Evolutionary conservation across 2,329 filamentous ascomycete genomes (phyloP), one percentile per base, ranked within the genome.

Genomic region (Chaetomium olivaceum): DNA sequence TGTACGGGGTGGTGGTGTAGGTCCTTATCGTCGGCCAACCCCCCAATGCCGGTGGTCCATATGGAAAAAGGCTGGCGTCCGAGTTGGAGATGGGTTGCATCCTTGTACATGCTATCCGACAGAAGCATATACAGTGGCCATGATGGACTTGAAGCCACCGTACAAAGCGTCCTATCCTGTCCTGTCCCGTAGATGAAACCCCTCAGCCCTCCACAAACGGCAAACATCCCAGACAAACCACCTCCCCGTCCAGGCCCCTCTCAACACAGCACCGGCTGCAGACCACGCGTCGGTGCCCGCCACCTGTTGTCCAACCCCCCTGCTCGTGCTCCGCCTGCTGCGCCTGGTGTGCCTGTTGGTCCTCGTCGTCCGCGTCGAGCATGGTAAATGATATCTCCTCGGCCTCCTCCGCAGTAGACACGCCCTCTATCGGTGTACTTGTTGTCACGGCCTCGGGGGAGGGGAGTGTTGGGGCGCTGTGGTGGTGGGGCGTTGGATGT

Each of bases 231-330:
- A 90, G 76, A 71, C 89, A 91, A 65, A 87, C 83, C 5, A 90
- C 83, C 57, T 91, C 87, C 29, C 89, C 89, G 61, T 90, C 84
- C 23, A 78, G 72, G 0, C 88, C 88, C 27, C 80, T 81, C 74
- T 91, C 89, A 3, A 90, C 82, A 73, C 88, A 91, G 76, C 89
- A 91, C 21, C 83, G 81, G 72, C 88, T 90, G 74, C 89, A 91
- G 2, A 91, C 79, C 70, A 85, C 82, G 39, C 80, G 77, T 9
- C 80, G 77, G 69, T 87, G 85, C 8, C 81, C 81, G 33, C 73
- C 74, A 0, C 73, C 74, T 1, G 74, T 76, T 0, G 74, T 72
- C 78, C 80, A 82, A n/a, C 77, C 77, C 4, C 77, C 77, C 4
- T 68, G 62, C 51, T 70, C 57, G 7, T 48, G 48, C 6, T 23